Evolutionary conservation across 305 asterid genomes (phyloP).

Genomic region (Caryopteris hybrid): DNA sequence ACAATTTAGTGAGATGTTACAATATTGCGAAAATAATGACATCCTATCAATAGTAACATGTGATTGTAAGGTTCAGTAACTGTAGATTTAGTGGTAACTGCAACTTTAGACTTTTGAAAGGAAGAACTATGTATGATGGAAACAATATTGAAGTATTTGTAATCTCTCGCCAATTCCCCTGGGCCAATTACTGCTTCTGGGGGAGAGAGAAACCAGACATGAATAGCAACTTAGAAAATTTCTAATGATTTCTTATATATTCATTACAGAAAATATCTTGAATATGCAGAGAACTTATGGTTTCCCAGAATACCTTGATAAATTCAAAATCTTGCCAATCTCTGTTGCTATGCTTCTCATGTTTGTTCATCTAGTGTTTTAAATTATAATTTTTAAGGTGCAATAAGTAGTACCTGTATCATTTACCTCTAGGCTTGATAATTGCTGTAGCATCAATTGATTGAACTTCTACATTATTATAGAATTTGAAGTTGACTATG

Average conservation of each 20-base stretch:
- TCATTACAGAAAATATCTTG: neutral
- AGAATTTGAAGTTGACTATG: neutral
- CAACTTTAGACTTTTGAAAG: neutral
- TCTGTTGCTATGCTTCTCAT: neutral
- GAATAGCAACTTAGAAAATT: neutral
- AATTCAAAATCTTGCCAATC: neutral
- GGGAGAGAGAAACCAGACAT: neutral
- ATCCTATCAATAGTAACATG: neutral
- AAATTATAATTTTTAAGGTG: neutral
- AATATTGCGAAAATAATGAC: neutral
- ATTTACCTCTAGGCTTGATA: neutral
- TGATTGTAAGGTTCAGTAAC: neutral
- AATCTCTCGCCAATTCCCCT: neutral
- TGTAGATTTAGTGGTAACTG: neutral
- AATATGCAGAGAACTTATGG: neutral
- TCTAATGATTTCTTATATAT: too few relatives aligned
- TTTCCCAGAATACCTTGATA: neutral
- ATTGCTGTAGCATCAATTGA: neutral
- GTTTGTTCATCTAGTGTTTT: neutral
- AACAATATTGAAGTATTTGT: too few relatives aligned
- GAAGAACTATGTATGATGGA: neutral
- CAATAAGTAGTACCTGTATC: neutral
- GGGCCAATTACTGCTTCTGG: neutral
- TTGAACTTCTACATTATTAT: neutral
- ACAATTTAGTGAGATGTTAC: neutral